phyloP scores from a whole-genome alignment of 805 yeast genomes.

The Suhomyces sp. region DNA sequence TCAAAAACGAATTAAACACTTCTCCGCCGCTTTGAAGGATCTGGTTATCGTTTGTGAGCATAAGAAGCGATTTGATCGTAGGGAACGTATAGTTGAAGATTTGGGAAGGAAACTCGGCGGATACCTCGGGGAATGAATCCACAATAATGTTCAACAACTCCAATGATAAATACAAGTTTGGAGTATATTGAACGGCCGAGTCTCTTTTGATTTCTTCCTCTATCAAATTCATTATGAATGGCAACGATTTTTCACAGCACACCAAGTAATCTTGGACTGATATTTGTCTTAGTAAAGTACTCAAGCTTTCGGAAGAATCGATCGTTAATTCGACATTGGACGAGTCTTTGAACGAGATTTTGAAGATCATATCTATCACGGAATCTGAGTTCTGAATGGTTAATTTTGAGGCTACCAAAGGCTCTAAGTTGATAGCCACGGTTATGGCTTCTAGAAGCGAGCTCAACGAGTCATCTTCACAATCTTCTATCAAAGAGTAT shows the following conservation, averaged over 20 bases:
- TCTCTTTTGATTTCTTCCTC: constrained; percentile 21
- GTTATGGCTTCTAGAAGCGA: constrained; percentile 69
- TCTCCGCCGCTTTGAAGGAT: constrained; percentile 76
- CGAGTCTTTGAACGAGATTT: constrained; percentile 68
- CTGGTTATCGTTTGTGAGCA: constrained; percentile 65
- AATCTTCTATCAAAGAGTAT: constrained; percentile 48
- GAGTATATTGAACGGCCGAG: constrained; percentile 47
- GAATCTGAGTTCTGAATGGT: constrained; percentile 14
- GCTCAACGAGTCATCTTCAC: constrained; percentile 80
- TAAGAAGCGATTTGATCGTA: constrained; percentile 36
- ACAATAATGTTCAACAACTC: constrained; percentile 56
- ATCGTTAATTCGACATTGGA: constrained; percentile 67
- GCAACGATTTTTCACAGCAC: constrained; percentile 53
- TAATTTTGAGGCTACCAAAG: constrained; percentile 20
- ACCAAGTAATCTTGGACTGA: constrained; percentile 42
- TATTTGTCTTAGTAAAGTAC: constrained; percentile 51
- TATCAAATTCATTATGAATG: constrained; percentile 42
- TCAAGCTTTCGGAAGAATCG: constrained; percentile 68
- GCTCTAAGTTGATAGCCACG: constrained; percentile 46
- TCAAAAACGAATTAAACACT: constrained; percentile 60
- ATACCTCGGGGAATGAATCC: constrained; percentile 35
- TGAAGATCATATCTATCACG: constrained; percentile 57
- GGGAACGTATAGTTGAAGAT: constrained; percentile 47
- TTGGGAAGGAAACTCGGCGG: constrained; percentile 30
- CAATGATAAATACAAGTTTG: constrained; percentile 57